Evolutionary conservation across 768 basidiomycete species (phyloP).

Genomic region (Hypholoma sublateritium): DNA sequence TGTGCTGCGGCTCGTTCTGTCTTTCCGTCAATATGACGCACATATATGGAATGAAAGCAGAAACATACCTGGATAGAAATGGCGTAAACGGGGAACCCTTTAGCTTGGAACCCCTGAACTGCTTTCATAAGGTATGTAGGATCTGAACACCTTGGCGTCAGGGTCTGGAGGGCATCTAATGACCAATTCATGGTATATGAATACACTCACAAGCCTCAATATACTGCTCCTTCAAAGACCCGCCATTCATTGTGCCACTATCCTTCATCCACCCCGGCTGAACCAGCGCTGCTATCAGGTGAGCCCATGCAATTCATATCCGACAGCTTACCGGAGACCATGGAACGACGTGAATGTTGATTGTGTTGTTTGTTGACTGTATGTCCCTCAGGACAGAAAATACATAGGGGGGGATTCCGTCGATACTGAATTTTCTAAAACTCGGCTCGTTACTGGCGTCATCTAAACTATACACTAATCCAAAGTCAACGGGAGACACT

Average conservation of each 20-base stretch:
- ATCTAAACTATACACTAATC: constrained; percentile 62
- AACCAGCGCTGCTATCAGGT: too few relatives aligned
- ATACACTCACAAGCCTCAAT: constrained; percentile 44
- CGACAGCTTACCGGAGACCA: constrained; percentile 67
- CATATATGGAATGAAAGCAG: neutral
- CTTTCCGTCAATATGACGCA: neutral
- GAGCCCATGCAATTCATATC: too few relatives aligned
- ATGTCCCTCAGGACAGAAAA: constrained; percentile 69
- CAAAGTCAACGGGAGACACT: neutral
- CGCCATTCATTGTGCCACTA: constrained; percentile 66
- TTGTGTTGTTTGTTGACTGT: constrained; percentile 47
- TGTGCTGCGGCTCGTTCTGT: constrained; percentile 54
- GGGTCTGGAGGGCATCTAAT: neutral
- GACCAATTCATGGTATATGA: too few relatives aligned
- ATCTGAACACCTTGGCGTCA: constrained; percentile 37
- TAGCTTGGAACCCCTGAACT: constrained; percentile 62
- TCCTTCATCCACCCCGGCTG: constrained; percentile 83
- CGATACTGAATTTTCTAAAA: constrained; percentile 56
- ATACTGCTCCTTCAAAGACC: constrained; percentile 51
- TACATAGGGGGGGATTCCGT: constrained; percentile 57
- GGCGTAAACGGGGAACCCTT: constrained; percentile 64
- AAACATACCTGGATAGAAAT: constrained; percentile 50
- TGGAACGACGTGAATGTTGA: constrained; percentile 36
- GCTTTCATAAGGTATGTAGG: constrained; percentile 71
- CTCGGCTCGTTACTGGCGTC: constrained; percentile 59